phyloP scores from a whole-genome alignment of 495 filamentous ascomycete species.

The Evansstolkia leycettana region DNA sequence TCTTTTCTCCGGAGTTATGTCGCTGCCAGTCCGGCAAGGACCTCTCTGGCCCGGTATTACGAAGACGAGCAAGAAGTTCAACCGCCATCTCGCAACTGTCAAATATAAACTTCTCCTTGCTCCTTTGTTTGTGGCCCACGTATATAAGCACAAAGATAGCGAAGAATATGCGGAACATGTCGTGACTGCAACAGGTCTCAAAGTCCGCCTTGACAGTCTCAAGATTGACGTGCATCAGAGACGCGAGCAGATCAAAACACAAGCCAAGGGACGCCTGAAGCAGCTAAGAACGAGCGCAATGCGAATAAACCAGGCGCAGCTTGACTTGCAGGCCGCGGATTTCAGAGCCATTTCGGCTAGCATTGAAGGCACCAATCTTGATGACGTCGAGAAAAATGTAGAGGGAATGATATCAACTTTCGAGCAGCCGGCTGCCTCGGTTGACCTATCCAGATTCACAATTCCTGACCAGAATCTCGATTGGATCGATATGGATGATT shows the following conservation, averaged over 20 bases:
- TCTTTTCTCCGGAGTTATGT: conserved; percentile 89
- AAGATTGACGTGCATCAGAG: conserved; percentile 94
- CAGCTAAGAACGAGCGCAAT: conserved; percentile 77
- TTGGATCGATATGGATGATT: conserved; percentile 99
- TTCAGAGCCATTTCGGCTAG: conserved; percentile 87
- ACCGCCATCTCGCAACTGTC: conserved; percentile 88
- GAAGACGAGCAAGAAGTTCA: conserved; percentile 97
- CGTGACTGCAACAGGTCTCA: conserved; percentile 85
- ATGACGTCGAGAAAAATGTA: conserved; percentile 53
- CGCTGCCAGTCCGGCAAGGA: conserved; percentile 86
- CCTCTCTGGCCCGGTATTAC: conserved; percentile 80
- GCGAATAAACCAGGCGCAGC: conserved; percentile 84
- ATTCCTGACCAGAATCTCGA: conserved; percentile 89
- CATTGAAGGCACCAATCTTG: conserved; percentile 63
- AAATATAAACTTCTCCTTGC: conserved; percentile 93
- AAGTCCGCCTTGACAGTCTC: conserved; percentile 85
- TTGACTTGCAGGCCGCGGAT: conserved; percentile 87
- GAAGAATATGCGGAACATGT: conserved; percentile 72
- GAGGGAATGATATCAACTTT: conserved; percentile 45
- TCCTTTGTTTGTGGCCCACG: conserved; percentile 85
- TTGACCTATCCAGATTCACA: conserved; percentile 78
- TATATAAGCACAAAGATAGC: conserved; percentile 95
- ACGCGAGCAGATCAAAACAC: conserved; percentile 77
- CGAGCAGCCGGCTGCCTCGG: conserved; percentile 36
- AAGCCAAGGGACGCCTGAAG: conserved; percentile 56